Evolutionary conservation across 2,329 filamentous ascomycete genomes (phyloP), one percentile per base, ranked within the genome.

Genomic region (Eutypa lata): DNA sequence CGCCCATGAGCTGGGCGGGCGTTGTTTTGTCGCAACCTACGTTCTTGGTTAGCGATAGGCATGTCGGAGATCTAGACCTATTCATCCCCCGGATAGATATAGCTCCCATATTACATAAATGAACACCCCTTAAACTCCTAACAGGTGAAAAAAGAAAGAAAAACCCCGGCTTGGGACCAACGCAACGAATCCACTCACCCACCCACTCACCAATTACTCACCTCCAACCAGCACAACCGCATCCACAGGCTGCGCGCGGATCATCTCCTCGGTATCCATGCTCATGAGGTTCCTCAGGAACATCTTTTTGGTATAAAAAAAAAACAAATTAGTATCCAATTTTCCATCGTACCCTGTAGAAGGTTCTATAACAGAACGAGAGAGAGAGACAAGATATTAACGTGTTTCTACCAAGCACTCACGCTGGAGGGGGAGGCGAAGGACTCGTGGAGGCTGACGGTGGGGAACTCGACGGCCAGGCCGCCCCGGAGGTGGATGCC

Each of bases 211-310:
- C 35, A 3, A 10, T 10, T 31, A 68, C 71, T 55, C 52, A 83
- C 84, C 86, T 47, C 87, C 87, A 59, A 90, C 85, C 57, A 87
- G 74, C 14, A 88, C 77, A 10, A 83, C 82, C 0, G 84, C 82
- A 68, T 91, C 87, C 16, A 87, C 76, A 0, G 87, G 87, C 67
- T 90, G 87, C 0, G 86, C 87, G 43, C 75, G 74, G 50, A 90
- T 84, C 87, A 90, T 90, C 72, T 90, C 87, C 66, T 90, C 88
- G 0, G 88, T 90, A 63, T 90, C 88, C 84, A 90, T 89, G 58
- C 83, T 86, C 87, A 91, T 90, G 52, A 90, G 63, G 58, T 90
- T 90, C 31, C 88, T 71, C 47, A 90, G 64, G 51, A 84, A 90
- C 88, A 91, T 90, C n/a, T n/a, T n/a, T n/a, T n/a, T n/a, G n/a